These are phyloP conservation scores for Talaromyces liani DNA, from an alignment of 495 filamentous ascomycete genomes.

Conservation along the genomic window DNA sequence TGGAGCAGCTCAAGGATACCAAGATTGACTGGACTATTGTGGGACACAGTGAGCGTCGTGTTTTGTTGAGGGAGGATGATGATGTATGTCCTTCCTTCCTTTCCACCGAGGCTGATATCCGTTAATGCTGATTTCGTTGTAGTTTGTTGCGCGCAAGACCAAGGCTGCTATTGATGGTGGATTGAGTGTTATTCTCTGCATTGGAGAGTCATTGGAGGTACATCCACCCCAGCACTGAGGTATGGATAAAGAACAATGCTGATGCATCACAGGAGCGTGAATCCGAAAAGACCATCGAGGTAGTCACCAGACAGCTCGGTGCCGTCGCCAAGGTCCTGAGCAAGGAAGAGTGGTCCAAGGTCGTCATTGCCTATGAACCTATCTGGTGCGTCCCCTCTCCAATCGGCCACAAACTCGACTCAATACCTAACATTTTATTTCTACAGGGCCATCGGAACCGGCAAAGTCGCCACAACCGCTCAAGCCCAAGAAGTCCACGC, in stretches of 20 bases:
- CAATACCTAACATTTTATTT: no score
- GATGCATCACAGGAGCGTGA: conserved; percentile 61
- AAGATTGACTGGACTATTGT: conserved; percentile 83
- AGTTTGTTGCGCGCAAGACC: conserved; percentile 86
- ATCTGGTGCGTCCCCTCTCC: conserved; percentile 91
- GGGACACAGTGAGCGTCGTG: conserved; percentile 89
- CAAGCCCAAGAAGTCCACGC: conserved; percentile 95
- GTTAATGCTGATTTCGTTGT: not conserved
- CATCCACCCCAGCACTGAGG: not conserved
- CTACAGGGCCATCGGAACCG: conserved; percentile 81
- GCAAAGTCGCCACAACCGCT: conserved; percentile 89
- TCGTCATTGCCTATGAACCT: conserved; percentile 97
- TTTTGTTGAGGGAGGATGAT: conserved; percentile 78
- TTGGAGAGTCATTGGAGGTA: conserved; percentile 84
- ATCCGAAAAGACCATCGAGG: conserved; percentile 76
- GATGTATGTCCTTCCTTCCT: conserved; percentile 31
- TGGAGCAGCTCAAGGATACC: conserved; percentile 80
- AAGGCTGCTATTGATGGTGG: conserved; percentile 84
- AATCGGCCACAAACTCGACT: no score
- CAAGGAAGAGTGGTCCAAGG: conserved; percentile 79
- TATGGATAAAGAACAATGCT: not conserved
- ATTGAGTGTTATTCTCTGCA: conserved; percentile 87
- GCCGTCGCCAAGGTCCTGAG: conserved; percentile 55
- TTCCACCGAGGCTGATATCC: not conserved
- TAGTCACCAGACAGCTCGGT: conserved; percentile 72